Conservation (phyloP, 768 basidiomycete genomes). For the Suillus sp. region DNA sequence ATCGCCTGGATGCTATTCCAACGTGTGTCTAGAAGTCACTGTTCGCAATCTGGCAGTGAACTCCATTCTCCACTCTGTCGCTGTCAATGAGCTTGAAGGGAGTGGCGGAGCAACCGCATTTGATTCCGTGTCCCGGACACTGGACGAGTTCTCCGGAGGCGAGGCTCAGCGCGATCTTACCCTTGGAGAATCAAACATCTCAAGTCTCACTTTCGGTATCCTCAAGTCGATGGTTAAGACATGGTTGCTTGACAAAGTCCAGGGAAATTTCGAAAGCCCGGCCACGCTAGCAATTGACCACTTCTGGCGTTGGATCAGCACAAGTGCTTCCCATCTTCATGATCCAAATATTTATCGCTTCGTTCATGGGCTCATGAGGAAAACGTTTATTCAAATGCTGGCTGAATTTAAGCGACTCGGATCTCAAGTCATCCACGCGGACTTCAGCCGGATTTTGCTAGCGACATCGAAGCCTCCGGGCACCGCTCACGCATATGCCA, state of each 20-base stretch:
- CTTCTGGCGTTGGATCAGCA: conserved; percentile 98
- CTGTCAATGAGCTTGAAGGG: conserved; percentile 97
- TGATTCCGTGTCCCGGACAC: conserved; percentile 87
- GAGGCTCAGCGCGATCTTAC: conserved; percentile 66
- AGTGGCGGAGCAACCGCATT: conserved; percentile 93
- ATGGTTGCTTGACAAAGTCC: conserved; percentile 89
- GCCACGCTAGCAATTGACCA: conserved; percentile 81
- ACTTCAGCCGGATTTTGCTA: conserved; percentile 87
- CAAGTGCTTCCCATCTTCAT: conserved; percentile 81
- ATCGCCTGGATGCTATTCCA: conserved; percentile 84
- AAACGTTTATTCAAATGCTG: conserved; percentile 94
- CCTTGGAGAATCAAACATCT: conserved; percentile 87
- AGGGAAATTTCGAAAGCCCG: conserved; percentile 62
- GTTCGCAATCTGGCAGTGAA: conserved; percentile 93
- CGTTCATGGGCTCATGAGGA: conserved; percentile 93
- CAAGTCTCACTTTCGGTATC: conserved; percentile 81
- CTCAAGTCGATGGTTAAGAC: conserved; percentile 85
- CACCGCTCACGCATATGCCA: conserved; percentile 93
- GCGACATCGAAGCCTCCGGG: conserved; percentile 96
- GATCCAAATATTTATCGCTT: conserved; percentile 94
- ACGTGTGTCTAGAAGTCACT: conserved; percentile 88
- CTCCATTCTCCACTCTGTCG: conserved; percentile 88
- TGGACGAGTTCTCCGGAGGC: conserved; percentile 82
- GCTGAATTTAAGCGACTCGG: conserved; percentile 96
- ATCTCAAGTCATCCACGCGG: conserved; percentile 90